phyloP scores from a whole-genome alignment of 352 stramenopile genomes.

The Albugo laibachii region DNA sequence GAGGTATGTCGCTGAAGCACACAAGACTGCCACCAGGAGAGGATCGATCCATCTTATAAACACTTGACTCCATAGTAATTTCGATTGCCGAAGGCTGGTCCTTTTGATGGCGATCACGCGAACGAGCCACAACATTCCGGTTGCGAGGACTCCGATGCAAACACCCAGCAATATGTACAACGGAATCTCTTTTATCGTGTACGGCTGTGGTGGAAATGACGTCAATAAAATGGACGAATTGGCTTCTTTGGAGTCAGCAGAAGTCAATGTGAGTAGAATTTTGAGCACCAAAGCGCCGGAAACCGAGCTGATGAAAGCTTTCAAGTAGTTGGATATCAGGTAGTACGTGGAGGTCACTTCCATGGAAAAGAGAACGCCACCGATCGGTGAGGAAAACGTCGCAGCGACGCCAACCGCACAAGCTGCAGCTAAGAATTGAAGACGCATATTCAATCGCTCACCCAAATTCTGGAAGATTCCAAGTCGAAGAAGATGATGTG shows the following conservation, averaged over 20 bases:
- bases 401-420: conserved; percentile 85
- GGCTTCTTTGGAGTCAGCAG: conserved; percentile 27
- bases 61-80: conserved; percentile 25
- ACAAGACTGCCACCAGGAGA: conserved; percentile 35
- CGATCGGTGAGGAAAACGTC: conserved; percentile 85
- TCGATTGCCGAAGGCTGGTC: conserved; percentile 15
- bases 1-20: conserved; percentile 44
- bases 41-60: conserved; percentile 48
- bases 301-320: conserved; percentile 72
- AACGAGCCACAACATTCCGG: conserved; percentile 34
- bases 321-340: conserved; percentile 81
- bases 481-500: conserved; percentile 75
- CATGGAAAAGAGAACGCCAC: conserved; percentile 88
- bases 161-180: conserved; percentile 37
- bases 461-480: conserved; percentile 55
- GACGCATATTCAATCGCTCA: conserved; percentile 43
- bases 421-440: conserved; percentile 81
- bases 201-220: conserved; percentile 24
- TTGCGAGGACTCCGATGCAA: conserved; percentile 31
- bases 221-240: conserved; percentile 29
- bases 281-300: conserved; percentile 57
- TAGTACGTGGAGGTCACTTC: conserved; percentile 84
- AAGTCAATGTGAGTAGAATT: conserved; percentile 32
- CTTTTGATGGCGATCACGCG: conserved; percentile 18
- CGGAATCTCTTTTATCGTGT: conserved; percentile 50